Base-by-base conservation (phyloP, 169 alveolate genomes). In the Prorocentrum cordatum region DNA sequence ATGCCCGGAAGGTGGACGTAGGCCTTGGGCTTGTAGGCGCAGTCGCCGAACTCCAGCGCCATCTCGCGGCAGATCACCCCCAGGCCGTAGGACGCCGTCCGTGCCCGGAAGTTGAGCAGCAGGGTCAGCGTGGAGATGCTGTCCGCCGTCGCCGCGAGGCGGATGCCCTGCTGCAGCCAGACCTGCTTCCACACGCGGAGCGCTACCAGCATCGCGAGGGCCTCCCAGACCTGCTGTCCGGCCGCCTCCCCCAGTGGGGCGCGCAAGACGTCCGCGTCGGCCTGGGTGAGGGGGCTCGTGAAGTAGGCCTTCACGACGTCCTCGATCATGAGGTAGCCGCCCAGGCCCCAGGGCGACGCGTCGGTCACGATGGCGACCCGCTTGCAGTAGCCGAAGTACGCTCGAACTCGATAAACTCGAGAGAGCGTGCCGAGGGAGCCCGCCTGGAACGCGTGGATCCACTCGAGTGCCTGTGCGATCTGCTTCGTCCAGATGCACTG, bases 271-370 rank as follows among this genome's bases (percentile, higher is more conserved):
- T 58, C 73, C 3, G 31, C 22, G 26, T 9, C 20, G 5, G 26
- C 32, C 45, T 36, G 58, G 0, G 72, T 73, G 3, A 22, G 39
- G 35, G 58, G 22, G 22, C 24, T 20, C 12, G 47, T 66, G 1
- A 72, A 72, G 54, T 29, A 47, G 27, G 67, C 47, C 24, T 45
- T 20, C 26, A 26, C 10, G 10, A 16, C 10, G 64, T 27, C 27
- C 3, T 45, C 5, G 22, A 42, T 9, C 12, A 9, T 22, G 24
- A 71, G 22, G 3, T 18, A 45, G 67, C 84, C 68, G 0, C 84
- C 84, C 2, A 72, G 12, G 6, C 84, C 68, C 68, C 84, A 72
- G 0, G 84, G 84, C 5, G 68, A 45, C 16, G 84, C 84, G n/a
- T 31, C 84, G 9, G 75, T 64, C 24, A 59, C 38, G 38, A 59